Base-by-base conservation (phyloP, 2,329 filamentous ascomycete species). In the Boeremia lycopersici region DNA sequence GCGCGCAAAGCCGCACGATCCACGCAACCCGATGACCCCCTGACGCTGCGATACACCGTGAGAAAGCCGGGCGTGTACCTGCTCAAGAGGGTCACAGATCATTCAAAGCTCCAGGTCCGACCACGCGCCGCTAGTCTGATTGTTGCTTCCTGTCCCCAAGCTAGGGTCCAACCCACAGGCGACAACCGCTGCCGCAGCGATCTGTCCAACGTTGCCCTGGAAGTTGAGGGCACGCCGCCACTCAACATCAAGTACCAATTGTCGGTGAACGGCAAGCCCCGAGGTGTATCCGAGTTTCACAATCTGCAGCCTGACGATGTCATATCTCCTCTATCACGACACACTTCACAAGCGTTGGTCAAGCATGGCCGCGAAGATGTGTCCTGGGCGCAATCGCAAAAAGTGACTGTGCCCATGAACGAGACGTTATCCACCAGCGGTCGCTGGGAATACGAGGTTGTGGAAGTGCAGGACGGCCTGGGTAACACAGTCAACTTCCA, bases 181-280 rank as follows among this genome's bases (percentile, higher is more conserved):
- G 80, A 83, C 2, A 83, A 90, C 60, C 89, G 90, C 67, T 99
- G 95, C 74, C 86, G 89, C 48, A 91, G 90, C 48, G 93, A 99
- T 64, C 78, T 98, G 31, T 98, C 95, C 2, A 86, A 96, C 68
- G 79, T 98, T 40, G 84, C 87, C 15, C 80, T 99, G 46, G 87
- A 93, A 66, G 91, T 97, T 4, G 83, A 89, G 61, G 95, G 95
- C 15, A 96, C 92, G 0, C 91, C 96, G 2, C 95, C 95, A 3
- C 81, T 99, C 61, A 93, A 93, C 72, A 90, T 99, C 64, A 90
- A 91, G 65, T 99, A 99, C 76, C 95, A 91, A 67, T 89, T 92
- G 48, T 88, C 87, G 6, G 87, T 96, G 64, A 96, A 98, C 64
- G 86, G 87, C 57, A 88, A 90, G 60, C 87, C 96, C 61, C 87